Percentiles rank a stretch among this genome's conserved stretches.
Conservation (phyloP, 768 basidiomycete genomes). For the Xerocomus spinulosus region DNA sequence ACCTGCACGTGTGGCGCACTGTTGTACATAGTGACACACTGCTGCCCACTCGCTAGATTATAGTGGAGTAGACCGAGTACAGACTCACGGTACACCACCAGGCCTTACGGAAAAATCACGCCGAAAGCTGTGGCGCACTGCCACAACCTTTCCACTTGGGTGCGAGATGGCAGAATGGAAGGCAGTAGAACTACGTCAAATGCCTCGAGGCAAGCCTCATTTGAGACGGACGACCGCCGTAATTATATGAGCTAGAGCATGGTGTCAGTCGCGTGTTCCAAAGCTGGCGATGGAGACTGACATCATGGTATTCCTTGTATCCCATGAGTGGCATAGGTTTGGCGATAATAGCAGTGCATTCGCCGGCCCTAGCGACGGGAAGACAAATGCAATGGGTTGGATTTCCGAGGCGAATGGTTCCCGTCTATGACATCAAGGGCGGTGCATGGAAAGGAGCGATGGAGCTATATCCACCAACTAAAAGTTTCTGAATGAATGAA, state of each 20-base stretch:
- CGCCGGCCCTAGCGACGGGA: neutral
- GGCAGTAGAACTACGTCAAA: slow-evolving; percentile 18
- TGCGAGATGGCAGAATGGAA: slow-evolving; percentile 11
- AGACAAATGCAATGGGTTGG: neutral
- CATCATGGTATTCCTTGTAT: neutral
- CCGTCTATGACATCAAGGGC: slow-evolving; percentile 3
- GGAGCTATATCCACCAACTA: slow-evolving; percentile 5
- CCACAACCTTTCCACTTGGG: neutral
- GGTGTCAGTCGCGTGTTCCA: slow-evolving; percentile 12
- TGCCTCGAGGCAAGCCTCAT: slow-evolving; percentile 29
- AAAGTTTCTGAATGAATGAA: neutral
- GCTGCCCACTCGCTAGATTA: neutral
- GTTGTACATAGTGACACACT: slow-evolving; percentile 8
- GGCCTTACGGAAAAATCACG: too few relatives aligned
- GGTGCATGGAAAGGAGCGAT: slow-evolving; percentile 8
- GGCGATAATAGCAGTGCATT: neutral
- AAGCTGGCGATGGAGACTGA: slow-evolving; percentile 4
- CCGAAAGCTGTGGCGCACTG: slow-evolving; percentile 10
- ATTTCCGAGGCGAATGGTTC: neutral
- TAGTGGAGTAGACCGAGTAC: neutral
- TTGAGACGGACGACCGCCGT: slow-evolving; percentile 10
- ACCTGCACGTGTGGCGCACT: slow-evolving; percentile 8
- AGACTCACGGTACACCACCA: neutral
- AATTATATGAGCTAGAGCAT: slow-evolving; percentile 6
- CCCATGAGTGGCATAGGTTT: neutral